phyloP scores from a whole-genome alignment of 495 filamentous ascomycete genomes.

The Neurospora sp. region DNA sequence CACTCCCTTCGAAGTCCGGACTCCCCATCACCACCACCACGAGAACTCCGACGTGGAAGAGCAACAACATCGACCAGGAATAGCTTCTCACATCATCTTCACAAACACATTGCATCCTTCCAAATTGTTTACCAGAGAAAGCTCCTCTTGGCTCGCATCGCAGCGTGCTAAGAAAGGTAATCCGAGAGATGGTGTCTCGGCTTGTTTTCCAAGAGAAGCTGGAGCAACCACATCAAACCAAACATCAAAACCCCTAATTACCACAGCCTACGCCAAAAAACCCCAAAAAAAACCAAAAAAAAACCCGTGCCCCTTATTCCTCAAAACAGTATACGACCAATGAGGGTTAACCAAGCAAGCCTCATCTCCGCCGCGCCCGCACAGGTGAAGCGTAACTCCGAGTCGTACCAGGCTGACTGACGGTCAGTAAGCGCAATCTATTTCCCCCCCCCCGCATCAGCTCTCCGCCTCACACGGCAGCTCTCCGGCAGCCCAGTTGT shows the following conservation, averaged over 20 bases:
- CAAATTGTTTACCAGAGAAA: neutral
- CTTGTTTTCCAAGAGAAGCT: neutral
- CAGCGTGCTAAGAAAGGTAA: neutral
- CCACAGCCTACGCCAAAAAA: neutral
- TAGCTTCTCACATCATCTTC: neutral
- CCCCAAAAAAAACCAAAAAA: neutral
- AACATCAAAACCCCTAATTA: too few relatives aligned
- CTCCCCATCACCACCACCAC: neutral
- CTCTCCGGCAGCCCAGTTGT: too few relatives aligned
- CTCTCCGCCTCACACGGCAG: neutral
- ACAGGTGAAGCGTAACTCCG: neutral
- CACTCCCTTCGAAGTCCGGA: neutral
- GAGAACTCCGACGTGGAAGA: too few relatives aligned
- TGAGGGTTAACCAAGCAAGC: neutral
- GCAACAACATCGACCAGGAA: neutral
- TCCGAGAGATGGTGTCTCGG: neutral
- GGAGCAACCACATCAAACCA: neutral
- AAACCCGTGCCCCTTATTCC: neutral
- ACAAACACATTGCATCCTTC: neutral
- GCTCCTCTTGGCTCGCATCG: neutral
- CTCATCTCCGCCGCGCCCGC: neutral
- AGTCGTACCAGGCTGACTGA: neutral
- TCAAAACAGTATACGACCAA: neutral
- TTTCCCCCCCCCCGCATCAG: neutral
- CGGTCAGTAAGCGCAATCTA: neutral